A percentile compares a stretch with the other conserved stretches of the same genome.
These are phyloP conservation scores for Geranomyces variabilis DNA, from an alignment of 192 early-diverging fungal genomes.

Conservation along the genomic window DNA sequence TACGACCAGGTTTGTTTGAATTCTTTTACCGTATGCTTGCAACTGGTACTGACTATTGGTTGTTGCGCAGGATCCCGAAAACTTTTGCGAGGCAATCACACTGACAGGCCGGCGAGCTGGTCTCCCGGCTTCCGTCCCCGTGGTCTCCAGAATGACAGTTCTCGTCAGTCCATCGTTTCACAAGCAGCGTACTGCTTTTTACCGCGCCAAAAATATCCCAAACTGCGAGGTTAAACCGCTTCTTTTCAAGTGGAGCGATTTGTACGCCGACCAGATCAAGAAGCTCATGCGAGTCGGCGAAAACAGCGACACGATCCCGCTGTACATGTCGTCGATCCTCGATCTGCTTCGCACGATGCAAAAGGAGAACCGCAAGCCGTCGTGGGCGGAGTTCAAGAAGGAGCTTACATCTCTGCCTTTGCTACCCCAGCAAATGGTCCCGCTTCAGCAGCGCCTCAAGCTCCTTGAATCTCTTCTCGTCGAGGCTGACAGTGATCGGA, in stretches of 20 bases:
- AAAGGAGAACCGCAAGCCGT: not conserved
- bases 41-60: no score
- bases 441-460: conserved; percentile 33
- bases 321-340: conserved; percentile 40
- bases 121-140: not conserved
- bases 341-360: conserved; percentile 36
- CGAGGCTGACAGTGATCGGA: conserved; percentile 23
- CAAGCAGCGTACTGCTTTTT: conserved; percentile 21
- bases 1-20: no score
- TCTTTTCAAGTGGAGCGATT: conserved; percentile 31
- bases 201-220: conserved; percentile 18
- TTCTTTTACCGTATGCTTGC: no score
- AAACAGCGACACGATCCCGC: conserved; percentile 34
- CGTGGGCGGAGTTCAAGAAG: not conserved
- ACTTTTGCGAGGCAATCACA: conserved; percentile 26
- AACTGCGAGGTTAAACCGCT: conserved; percentile 38
- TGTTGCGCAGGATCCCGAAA: not conserved
- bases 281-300: conserved; percentile 38
- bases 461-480: conserved; percentile 33
- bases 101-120: conserved; percentile 2
- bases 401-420: not conserved
- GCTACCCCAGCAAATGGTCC: conserved; percentile 22
- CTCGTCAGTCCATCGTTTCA: conserved; percentile 40
- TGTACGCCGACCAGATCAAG: conserved; percentile 36
- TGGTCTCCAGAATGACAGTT: conserved; percentile 26